A percentile compares a stretch with the other conserved stretches of the same genome.
Conservation (phyloP, 495 filamentous ascomycete genomes). For the Penicillium verhagenii region DNA sequence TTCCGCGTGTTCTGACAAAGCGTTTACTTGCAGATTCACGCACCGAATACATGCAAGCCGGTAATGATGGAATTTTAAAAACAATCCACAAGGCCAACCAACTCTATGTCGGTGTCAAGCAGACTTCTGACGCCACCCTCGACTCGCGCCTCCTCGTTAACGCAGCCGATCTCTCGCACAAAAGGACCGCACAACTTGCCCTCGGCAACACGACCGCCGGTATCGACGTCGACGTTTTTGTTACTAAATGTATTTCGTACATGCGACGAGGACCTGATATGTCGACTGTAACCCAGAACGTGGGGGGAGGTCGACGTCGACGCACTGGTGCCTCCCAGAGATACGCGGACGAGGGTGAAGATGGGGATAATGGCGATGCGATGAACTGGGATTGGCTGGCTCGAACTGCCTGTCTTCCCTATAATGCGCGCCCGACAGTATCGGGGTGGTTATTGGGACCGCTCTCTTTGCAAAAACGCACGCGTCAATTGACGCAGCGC, state of each 20-base stretch:
- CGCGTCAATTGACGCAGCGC: conserved; percentile 64
- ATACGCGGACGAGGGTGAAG: conserved; percentile 50
- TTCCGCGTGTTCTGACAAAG: conserved; percentile 5
- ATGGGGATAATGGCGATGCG: conserved; percentile 61
- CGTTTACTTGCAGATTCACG: conserved; percentile 52
- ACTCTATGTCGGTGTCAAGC: conserved; percentile 69
- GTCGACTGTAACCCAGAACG: conserved; percentile 14
- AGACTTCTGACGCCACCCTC: conserved; percentile 88
- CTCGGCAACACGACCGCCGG: conserved; percentile 67
- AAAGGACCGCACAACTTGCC: conserved; percentile 67
- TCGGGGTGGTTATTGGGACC: conserved; percentile 87
- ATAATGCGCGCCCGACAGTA: conserved; percentile 71
- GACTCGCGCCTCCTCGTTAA: conserved; percentile 82
- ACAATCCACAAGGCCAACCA: conserved; percentile 64
- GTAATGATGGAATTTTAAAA: conserved; percentile 59
- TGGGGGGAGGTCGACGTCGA: conserved; percentile 32
- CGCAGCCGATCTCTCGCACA: conserved; percentile 72
- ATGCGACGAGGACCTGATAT: conserved; percentile 64
- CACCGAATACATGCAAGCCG: conserved; percentile 61
- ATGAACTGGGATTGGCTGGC: conserved; percentile 89
- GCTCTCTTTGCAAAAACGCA: conserved; percentile 82
- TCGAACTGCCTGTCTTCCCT: conserved; percentile 66
- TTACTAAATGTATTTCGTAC: conserved; percentile 84
- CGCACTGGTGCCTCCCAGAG: conserved; percentile 30
- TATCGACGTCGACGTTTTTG: conserved; percentile 89